These are phyloP conservation scores for Ormosia emarginata DNA, from an alignment of 306 rosid species.

Conservation along the genomic window DNA sequence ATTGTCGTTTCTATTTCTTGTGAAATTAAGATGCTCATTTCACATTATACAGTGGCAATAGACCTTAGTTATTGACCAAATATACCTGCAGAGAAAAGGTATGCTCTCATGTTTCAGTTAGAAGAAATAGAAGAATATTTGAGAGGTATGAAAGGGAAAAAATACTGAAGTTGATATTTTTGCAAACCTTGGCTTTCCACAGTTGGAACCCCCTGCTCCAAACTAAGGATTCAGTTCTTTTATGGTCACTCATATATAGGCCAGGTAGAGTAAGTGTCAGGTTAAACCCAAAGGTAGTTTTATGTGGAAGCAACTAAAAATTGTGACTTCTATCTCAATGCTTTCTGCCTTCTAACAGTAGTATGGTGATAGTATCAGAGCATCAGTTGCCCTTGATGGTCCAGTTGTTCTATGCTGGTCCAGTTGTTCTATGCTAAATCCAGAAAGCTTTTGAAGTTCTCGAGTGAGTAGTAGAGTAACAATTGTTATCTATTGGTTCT, in stretches of 20 bases:
- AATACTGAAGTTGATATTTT: too few species aligned
- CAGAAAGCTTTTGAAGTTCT: not conserved
- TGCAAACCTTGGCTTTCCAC: too few species aligned
- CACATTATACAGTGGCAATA: too few species aligned
- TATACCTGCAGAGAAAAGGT: not conserved
- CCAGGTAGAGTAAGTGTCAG: not conserved
- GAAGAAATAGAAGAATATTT: not conserved
- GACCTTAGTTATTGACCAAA: too few species aligned
- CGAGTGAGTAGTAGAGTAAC: not conserved
- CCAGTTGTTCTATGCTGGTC: not conserved
- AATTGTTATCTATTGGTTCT: not conserved
- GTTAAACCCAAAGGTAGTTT: not conserved
- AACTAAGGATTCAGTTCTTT: too few species aligned
- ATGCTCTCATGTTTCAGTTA: not conserved
- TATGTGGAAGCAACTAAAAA: not conserved
- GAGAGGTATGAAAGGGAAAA: not conserved
- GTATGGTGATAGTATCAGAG: not conserved
- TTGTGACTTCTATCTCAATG: not conserved
- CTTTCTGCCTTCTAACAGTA: not conserved
- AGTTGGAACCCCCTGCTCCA: too few species aligned
- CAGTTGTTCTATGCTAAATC: not conserved
- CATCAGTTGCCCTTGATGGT: not conserved
- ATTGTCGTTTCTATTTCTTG: too few species aligned
- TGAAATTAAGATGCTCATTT: too few species aligned
- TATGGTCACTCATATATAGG: too few species aligned